Conservation (phyloP, 805 yeast genomes). For the Grigorovia humatica region DNA sequence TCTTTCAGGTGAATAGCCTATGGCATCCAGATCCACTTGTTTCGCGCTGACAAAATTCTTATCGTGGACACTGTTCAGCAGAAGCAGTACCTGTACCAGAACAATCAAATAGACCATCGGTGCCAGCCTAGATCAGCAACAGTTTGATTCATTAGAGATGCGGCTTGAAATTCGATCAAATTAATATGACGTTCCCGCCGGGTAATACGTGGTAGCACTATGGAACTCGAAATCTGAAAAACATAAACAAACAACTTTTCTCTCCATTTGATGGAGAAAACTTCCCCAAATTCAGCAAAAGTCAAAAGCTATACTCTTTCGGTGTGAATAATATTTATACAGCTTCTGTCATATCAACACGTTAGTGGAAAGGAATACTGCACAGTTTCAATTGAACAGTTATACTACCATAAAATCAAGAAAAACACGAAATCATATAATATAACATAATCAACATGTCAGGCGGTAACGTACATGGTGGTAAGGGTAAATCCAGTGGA, state of each 20-base stretch:
- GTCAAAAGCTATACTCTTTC: no score
- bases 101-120: not conserved
- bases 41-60: not conserved
- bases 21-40: slow-evolving; percentile 1
- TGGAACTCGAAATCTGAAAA: no score
- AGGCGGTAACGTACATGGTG: slow-evolving; percentile 85
- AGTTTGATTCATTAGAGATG: no score
- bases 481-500: slow-evolving; percentile 87
- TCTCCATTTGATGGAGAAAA: no score
- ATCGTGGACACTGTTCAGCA: not conserved
- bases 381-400: not conserved
- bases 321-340: no score
- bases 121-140: no score
- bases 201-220: no score
- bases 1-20: slow-evolving; percentile 3
- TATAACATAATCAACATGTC: slow-evolving; percentile 48
- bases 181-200: no score
- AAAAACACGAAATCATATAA: not conserved
- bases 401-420: not conserved
- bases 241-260: no score
- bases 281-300: no score
- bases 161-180: no score
- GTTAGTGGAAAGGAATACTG: not conserved
- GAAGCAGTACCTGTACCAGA: not conserved
- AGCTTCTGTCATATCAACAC: no score